These are phyloP conservation scores for Umbellularia californica DNA, from an alignment of 164 flowering plant genomes.

Conservation along the genomic window DNA sequence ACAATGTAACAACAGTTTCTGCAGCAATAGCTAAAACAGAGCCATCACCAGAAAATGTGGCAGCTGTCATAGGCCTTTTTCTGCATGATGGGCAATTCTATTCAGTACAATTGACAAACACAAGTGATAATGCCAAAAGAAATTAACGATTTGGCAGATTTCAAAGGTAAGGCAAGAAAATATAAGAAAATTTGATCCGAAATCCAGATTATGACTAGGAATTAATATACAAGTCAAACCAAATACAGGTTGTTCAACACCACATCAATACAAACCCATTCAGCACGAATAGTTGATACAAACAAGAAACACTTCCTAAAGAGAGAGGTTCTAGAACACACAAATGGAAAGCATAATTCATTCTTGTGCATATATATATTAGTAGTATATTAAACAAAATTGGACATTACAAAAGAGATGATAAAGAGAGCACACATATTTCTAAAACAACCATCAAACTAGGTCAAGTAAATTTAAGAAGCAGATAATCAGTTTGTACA, in stretches of 20 bases:
- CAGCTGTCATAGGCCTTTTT: slow-evolving; percentile 88
- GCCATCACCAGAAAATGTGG: slow-evolving; percentile 88
- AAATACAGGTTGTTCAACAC: neutral
- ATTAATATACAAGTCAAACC: neutral
- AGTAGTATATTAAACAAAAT: too few species aligned
- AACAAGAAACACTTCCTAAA: too few species aligned
- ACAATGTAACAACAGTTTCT: slow-evolving; percentile 74
- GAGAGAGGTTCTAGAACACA: too few species aligned
- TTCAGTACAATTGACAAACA: neutral
- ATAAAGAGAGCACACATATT: too few species aligned
- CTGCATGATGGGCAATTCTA: slow-evolving; percentile 22
- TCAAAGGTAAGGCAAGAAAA: neutral
- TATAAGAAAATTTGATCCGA: neutral
- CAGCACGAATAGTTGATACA: too few species aligned
- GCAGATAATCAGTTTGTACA: too few species aligned
- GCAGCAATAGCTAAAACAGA: slow-evolving; percentile 95
- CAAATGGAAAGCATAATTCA: too few species aligned
- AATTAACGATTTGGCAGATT: neutral
- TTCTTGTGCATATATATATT: too few species aligned
- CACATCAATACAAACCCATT: too few species aligned
- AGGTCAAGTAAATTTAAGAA: too few species aligned
- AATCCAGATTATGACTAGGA: neutral
- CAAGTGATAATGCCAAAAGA: neutral
- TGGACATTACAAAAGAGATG: too few species aligned
- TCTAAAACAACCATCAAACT: too few species aligned